Evolutionary conservation across 192 early-diverging fungal species (phyloP), one percentile per base, ranked within the genome.

Genomic region (Gryganskiella cystojenkinii): DNA sequence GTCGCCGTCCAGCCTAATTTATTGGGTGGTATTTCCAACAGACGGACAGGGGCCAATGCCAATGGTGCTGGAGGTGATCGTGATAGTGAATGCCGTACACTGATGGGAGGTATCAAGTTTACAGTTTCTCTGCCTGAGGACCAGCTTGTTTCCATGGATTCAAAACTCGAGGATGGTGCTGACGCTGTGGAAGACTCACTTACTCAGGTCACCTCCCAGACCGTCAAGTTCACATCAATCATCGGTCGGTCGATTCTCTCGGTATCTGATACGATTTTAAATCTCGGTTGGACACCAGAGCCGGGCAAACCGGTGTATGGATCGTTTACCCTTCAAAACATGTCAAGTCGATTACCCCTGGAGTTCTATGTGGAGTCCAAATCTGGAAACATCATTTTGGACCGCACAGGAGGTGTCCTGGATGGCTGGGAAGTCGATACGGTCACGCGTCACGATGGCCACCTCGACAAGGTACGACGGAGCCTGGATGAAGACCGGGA

Each of bases 51-150:
- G 11, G 27, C 67, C 3, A 46, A 43, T 2, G 51, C 60, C 27
- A 64, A 43, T 52, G 37, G 57, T 42, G 25, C 8, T 0, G 44
- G 30, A 33, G 49, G 57, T 34, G 81, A 80, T 11, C 58, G 69
- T 1, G 70, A 81, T 53, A 64, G 83, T 15, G 88, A 89, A 49
- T 89, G 85, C 64, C 81, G 93, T 20, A 87, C 81, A 20, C 80
- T 96, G 35, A 87, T 96, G 28, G 95, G 95, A 53, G 95, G 95
- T 5, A 90, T 96, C 52, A 85, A 88, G 56, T 96, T 96, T 53
- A 71, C 87, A 15, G 84, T 92, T 2, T 88, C 70, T 52, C 71
- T 83, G 3, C 81, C 87, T 54, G 88, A 92, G 17, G 67, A 78
- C 2, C 14, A 19, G 27, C 13, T 22, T 8, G 9, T 5, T 15